Evolutionary conservation across 768 basidiomycete genomes (phyloP).

Genomic region (Boletus edulis): DNA sequence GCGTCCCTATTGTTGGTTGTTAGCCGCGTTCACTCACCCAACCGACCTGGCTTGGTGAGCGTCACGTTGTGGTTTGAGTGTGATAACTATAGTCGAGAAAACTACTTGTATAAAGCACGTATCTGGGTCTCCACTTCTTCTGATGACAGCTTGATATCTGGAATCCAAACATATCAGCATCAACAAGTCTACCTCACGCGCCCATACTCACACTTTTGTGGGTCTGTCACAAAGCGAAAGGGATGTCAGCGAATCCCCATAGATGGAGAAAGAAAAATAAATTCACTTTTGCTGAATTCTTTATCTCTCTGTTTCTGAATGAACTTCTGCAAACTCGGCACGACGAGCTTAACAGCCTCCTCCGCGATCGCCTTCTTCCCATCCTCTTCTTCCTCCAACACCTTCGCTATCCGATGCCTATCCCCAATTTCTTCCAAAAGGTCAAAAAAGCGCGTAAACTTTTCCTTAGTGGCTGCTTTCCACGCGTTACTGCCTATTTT

Average conservation of each 20-base stretch:
- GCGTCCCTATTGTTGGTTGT: too few relatives aligned
- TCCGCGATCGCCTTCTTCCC: slow-evolving; percentile 60
- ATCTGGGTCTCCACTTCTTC: slow-evolving; percentile 75
- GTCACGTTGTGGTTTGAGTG: too few relatives aligned
- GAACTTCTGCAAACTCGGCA: slow-evolving; percentile 73
- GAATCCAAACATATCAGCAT: slow-evolving; percentile 12
- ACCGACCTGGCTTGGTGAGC: too few relatives aligned
- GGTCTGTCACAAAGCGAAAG: slow-evolving; percentile 34
- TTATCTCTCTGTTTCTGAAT: slow-evolving; percentile 73
- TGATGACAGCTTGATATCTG: slow-evolving; percentile 76
- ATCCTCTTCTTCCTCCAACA: slow-evolving; percentile 69
- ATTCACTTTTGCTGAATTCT: slow-evolving; percentile 79
- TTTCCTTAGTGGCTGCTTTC: slow-evolving; percentile 73
- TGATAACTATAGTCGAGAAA: too few relatives aligned
- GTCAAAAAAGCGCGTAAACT: slow-evolving; percentile 80
- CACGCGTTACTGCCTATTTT: slow-evolving; percentile 42
- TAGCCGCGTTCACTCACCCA: too few relatives aligned
- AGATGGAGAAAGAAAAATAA: too few relatives aligned
- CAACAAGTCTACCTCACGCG: not conserved
- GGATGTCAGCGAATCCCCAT: not conserved
- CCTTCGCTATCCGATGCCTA: slow-evolving; percentile 63
- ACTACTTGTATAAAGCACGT: slow-evolving; percentile 53
- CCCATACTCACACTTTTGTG: slow-evolving; percentile 47
- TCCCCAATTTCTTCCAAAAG: slow-evolving; percentile 77
- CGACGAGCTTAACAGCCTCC: slow-evolving; percentile 73